Evolutionary conservation across 176 grass and related monocot genomes (phyloP).

Genomic region (Avena atlantica): DNA sequence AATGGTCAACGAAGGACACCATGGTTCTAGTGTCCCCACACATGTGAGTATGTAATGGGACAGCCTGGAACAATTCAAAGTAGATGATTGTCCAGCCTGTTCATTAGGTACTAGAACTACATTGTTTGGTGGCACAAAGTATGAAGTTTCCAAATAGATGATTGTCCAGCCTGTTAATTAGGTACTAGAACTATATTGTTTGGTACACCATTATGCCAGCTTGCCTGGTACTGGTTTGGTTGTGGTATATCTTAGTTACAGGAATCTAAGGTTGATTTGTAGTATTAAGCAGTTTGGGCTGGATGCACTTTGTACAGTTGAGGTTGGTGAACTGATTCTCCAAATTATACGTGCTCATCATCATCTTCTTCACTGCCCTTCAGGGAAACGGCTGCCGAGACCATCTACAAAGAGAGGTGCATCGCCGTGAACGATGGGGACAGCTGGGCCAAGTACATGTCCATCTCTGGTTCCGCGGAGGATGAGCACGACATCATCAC

Average conservation of each 20-base stretch:
- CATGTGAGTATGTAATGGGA: no score
- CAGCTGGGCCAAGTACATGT: constrained; percentile 97
- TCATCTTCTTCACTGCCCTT: background rate
- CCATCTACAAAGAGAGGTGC: constrained; percentile 92
- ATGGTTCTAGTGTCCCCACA: no score
- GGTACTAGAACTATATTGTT: no score
- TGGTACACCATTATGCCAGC: no score
- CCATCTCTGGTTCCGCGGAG: constrained; percentile 79
- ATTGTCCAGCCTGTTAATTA: no score
- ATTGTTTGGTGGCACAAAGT: no score
- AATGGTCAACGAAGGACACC: no score
- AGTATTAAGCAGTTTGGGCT: background rate
- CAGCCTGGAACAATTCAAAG: no score
- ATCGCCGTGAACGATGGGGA: constrained; percentile 65
- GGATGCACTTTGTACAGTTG: background rate
- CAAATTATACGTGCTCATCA: background rate
- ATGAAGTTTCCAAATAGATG: no score
- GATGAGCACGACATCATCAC: constrained; percentile 96
- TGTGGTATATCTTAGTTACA: background rate
- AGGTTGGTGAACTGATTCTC: background rate
- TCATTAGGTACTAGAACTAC: no score
- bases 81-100: no score
- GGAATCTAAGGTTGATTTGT: background rate
- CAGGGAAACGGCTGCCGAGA: constrained; percentile 85
- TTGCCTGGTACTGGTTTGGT: no score